These are phyloP conservation scores for Dorcoceras hygrometricum DNA, from an alignment of 257 asterid species.

Conservation along the genomic window DNA sequence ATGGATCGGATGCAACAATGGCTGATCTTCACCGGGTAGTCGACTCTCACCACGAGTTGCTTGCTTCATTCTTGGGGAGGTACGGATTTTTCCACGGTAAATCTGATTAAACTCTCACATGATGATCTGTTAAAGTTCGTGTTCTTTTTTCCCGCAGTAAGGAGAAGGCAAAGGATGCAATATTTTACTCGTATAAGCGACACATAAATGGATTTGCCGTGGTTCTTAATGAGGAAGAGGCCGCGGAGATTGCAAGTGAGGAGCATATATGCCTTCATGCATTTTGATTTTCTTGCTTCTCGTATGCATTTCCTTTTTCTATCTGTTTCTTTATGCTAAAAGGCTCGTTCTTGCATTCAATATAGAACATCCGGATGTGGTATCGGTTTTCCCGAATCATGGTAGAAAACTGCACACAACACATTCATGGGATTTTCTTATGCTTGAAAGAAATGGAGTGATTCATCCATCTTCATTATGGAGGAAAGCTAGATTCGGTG, in stretches of 20 bases:
- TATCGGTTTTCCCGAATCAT: slow-evolving; percentile 50
- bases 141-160: slow-evolving; percentile 30
- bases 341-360: neutral
- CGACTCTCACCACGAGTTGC: slow-evolving; percentile 52
- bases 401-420: slow-evolving; percentile 63
- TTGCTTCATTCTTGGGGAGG: slow-evolving; percentile 66
- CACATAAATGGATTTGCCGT: slow-evolving; percentile 83
- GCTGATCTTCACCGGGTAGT: slow-evolving; percentile 42
- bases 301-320: neutral
- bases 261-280: slow-evolving; percentile 1
- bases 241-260: slow-evolving; percentile 50
- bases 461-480: slow-evolving; percentile 43
- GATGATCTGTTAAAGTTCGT: neutral
- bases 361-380: slow-evolving; percentile 59
- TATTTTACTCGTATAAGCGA: slow-evolving; percentile 57
- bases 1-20: slow-evolving; percentile 42
- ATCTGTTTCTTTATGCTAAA: neutral
- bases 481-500: slow-evolving; percentile 57
- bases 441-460: slow-evolving; percentile 40
- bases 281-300: too few species aligned
- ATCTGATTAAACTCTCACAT: neutral
- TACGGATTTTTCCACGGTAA: neutral
- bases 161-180: slow-evolving; percentile 55
- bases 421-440: slow-evolving; percentile 71
- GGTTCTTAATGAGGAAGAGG: slow-evolving; percentile 63